phyloP scores from a whole-genome alignment of 306 rosid genomes.

The Pachyrhizus erosus region DNA sequence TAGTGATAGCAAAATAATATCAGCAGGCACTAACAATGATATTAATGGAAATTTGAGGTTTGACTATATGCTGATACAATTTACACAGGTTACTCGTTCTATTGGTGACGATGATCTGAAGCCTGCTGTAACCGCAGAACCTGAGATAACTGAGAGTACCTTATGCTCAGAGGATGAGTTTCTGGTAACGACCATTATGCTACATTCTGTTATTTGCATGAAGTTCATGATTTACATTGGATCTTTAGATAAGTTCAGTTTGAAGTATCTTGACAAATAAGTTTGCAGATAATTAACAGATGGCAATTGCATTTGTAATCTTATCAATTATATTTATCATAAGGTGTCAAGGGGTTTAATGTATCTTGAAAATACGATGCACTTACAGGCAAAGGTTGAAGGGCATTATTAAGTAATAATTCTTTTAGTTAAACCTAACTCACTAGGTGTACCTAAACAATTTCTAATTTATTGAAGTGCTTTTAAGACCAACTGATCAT shows the following conservation, averaged over 20 bases:
- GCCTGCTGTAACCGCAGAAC: slow-evolving; percentile 97
- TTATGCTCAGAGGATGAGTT: slow-evolving; percentile 76
- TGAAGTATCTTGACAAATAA: background rate
- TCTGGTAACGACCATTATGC: slow-evolving; percentile 57
- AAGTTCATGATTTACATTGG: background rate
- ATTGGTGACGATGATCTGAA: slow-evolving; percentile 92
- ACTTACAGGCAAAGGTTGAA: background rate
- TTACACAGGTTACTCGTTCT: slow-evolving; percentile 86
- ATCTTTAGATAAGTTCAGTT: slow-evolving; percentile 17
- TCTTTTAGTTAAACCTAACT: background rate
- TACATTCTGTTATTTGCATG: slow-evolving; percentile 11
- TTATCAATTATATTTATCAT: background rate
- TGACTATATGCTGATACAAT: background rate
- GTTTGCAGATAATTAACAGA: background rate
- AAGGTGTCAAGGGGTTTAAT: background rate
- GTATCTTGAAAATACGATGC: background rate
- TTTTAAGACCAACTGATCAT: background rate
- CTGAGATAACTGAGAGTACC: slow-evolving; percentile 76
- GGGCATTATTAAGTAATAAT: background rate
- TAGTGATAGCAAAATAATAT: background rate
- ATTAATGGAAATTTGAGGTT: background rate
- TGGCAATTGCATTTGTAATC: background rate
- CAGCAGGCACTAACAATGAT: background rate
- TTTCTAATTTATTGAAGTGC: background rate
- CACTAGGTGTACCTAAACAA: background rate